phyloP scores from a whole-genome alignment of 2,329 filamentous ascomycete genomes.

The Corinectria fuckeliana region DNA sequence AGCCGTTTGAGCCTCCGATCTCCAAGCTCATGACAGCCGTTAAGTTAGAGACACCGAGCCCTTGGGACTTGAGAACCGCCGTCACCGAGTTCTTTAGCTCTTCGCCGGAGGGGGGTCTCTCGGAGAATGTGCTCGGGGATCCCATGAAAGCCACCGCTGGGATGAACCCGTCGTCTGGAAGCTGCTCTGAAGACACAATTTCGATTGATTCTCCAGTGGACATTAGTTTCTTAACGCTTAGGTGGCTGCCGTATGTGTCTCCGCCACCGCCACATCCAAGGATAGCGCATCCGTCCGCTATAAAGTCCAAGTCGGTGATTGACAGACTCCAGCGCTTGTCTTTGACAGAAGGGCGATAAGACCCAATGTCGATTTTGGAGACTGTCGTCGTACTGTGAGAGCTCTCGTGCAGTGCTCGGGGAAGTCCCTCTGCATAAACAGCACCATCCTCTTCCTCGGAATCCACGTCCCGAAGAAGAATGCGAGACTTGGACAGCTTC shows the following conservation, averaged over 20 bases:
- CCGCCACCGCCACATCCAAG: constrained; percentile 54
- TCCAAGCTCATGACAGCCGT: constrained; percentile 22
- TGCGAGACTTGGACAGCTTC: not conserved
- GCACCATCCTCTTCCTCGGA: not conserved
- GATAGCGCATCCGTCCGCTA: constrained; percentile 54
- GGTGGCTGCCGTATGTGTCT: constrained; percentile 9
- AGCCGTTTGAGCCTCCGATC: constrained; percentile 24
- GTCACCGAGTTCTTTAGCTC: constrained; percentile 17
- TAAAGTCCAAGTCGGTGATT: constrained; percentile 52
- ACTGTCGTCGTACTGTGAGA: not conserved
- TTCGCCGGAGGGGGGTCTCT: constrained; percentile 9
- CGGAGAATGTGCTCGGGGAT: constrained; percentile 18
- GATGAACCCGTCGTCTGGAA: constrained; percentile 4
- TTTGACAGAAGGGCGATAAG: not conserved
- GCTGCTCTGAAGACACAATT: not conserved
- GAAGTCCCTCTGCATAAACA: not conserved
- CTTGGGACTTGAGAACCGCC: not conserved
- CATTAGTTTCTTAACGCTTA: constrained; percentile 6
- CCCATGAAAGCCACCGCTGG: constrained; percentile 12
- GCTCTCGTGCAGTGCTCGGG: not conserved
- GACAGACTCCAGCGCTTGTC: constrained; percentile 51
- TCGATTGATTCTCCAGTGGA: not conserved
- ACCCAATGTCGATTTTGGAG: not conserved
- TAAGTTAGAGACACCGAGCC: not conserved
- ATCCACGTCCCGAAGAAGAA: not conserved